Conservation (phyloP, 2,329 filamentous ascomycete species). For the Diaporthe longicolla region DNA sequence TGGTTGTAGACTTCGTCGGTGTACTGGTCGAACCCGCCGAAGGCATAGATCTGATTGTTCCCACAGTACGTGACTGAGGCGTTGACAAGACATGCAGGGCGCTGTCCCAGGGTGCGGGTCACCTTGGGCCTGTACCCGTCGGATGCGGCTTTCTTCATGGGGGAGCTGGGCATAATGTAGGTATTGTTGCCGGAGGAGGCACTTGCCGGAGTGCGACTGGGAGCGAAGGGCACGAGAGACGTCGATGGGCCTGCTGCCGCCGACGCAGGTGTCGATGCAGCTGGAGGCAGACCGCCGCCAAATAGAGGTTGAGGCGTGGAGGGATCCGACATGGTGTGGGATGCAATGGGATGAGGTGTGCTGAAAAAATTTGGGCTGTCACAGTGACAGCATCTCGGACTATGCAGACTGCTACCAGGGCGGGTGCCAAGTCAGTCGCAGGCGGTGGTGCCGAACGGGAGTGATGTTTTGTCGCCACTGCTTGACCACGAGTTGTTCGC, state of each 20-base stretch:
- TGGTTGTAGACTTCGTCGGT: conserved; percentile 99
- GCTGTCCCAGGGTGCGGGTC: conserved; percentile 81
- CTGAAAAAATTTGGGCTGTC: conserved; percentile 9
- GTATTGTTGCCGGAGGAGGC: conserved; percentile 78
- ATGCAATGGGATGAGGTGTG: conserved; percentile 30
- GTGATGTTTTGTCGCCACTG: neutral
- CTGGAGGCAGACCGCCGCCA: conserved; percentile 53
- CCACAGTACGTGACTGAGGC: conserved; percentile 99
- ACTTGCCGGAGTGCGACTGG: conserved; percentile 58
- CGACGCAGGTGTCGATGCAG: neutral
- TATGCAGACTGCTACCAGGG: neutral
- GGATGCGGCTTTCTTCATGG: conserved; percentile 74
- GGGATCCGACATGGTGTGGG: conserved; percentile 58
- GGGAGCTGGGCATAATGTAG: conserved; percentile 92
- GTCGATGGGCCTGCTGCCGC: conserved; percentile 50
- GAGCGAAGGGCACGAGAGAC: conserved; percentile 47
- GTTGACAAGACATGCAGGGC: conserved; percentile 95
- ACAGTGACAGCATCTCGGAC: conserved; percentile 36
- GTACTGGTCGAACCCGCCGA: conserved; percentile 98
- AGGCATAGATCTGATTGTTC: conserved; percentile 97
- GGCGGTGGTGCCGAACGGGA: neutral
- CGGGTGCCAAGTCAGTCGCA: conserved; percentile 1
- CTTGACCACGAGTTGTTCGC: conserved; percentile 1
- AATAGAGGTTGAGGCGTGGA: conserved; percentile 64
- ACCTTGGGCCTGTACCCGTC: conserved; percentile 90